phyloP scores from a whole-genome alignment of 192 early-diverging fungal species.

The Gaertneriomyces semiglobifer region DNA sequence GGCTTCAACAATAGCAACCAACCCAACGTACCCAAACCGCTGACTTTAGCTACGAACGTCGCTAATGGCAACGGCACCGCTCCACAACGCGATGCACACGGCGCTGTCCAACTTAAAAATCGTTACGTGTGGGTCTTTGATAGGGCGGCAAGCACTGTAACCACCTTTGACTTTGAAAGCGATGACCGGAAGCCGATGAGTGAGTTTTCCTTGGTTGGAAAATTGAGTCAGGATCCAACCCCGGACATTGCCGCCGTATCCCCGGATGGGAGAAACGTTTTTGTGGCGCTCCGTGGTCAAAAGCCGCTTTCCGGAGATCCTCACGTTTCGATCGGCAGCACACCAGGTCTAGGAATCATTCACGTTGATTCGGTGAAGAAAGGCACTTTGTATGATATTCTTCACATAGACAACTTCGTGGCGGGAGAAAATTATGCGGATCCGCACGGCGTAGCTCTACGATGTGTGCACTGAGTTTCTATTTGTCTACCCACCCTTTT shows the following conservation, averaged over 20 bases:
- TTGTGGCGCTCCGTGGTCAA: neutral
- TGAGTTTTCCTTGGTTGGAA: neutral
- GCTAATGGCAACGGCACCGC: neutral
- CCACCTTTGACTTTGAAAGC: neutral
- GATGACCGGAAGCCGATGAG: neutral
- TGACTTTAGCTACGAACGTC: neutral
- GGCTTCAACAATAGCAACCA: neutral
- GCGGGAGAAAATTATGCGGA: too few relatives aligned
- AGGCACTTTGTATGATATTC: too few relatives aligned
- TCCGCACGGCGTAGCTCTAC: too few relatives aligned
- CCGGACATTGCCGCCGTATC: neutral
- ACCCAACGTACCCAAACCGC: neutral
- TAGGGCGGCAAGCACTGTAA: neutral
- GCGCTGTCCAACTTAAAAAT: neutral
- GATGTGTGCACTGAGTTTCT: too few relatives aligned
- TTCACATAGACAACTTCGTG: too few relatives aligned
- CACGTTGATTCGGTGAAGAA: too few relatives aligned
- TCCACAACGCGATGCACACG: neutral
- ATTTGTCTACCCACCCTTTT: too few relatives aligned
- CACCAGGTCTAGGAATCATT: neutral
- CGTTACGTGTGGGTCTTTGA: slow-evolving; percentile 5
- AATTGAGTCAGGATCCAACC: neutral
- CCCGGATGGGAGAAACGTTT: neutral
- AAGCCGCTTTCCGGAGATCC: neutral
- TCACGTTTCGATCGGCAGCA: neutral